phyloP scores from a whole-genome alignment of 2,329 filamentous ascomycete species.

The Claviceps monticola region DNA sequence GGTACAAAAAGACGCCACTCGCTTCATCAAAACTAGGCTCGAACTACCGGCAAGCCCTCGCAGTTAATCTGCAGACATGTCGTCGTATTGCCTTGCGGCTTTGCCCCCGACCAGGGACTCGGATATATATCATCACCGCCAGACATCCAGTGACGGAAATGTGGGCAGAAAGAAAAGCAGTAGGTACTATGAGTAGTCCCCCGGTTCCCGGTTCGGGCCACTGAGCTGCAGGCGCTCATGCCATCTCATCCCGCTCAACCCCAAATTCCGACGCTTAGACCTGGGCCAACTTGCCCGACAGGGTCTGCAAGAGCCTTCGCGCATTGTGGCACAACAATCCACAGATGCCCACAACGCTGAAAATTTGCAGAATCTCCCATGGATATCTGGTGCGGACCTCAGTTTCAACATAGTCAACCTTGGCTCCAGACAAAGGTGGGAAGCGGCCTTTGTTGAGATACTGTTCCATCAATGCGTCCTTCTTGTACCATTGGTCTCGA shows the following conservation, averaged over 20 bases:
- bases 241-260: background rate
- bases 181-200: too few species aligned
- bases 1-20: too few species aligned
- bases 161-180: too few species aligned
- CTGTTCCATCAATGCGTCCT: constrained; percentile 76
- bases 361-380: constrained; percentile 43
- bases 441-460: constrained; percentile 69
- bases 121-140: too few species aligned
- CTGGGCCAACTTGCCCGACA: constrained; percentile 9
- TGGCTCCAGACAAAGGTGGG: constrained; percentile 48
- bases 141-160: too few species aligned
- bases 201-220: too few species aligned
- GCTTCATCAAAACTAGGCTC: too few species aligned
- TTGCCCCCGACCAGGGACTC: too few species aligned
- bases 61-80: too few species aligned
- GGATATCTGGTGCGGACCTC: constrained; percentile 39
- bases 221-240: background rate
- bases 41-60: too few species aligned
- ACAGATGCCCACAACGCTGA: constrained; percentile 32
- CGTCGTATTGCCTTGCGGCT: too few species aligned
- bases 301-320: constrained; percentile 14
- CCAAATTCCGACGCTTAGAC: background rate
- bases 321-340: constrained; percentile 28
- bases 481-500: constrained; percentile 76
- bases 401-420: constrained; percentile 40